Evolutionary conservation across 176 grass and related monocot genomes (phyloP), one percentile per base, ranked within the genome.

Genomic region (Paspalum vaginatum): DNA sequence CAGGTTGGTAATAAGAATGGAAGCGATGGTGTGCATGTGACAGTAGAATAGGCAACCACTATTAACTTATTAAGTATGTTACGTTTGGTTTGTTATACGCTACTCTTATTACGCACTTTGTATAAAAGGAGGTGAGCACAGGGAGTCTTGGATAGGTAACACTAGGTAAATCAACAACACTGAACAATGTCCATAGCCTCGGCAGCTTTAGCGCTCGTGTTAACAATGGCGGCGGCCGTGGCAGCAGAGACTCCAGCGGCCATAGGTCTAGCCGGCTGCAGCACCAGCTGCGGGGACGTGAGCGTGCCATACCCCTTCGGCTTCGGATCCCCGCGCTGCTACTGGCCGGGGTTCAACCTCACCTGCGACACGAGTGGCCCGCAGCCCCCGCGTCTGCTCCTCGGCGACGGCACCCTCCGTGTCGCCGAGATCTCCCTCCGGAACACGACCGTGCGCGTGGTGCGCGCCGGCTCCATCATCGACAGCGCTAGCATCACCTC

Each of bases 221-320:
- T 60, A 43, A 15, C 66, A 0, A 55, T 40, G 17, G 65, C 22
- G 22, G 49, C 22, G 22, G 39, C 42, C 7, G 72, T 14, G 4
- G 64, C 51, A 0, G 48, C 40, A 11, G 57, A 46, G n/a, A 1
- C 63, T 3, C 40, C 4, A 5, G 0, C 63, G 24, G 40, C 22
- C 11, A 22, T 75, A 41, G 72, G 72, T 21, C 51, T 44, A 1
- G 0, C 41, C 18, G 37, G 13, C 61, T 92, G 86, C 90, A 13
- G 5, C 64, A 13, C 60, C 40, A 76, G 16, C 22, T 92, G 90
- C 54, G 68, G 86, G 2, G 51, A 60, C 53, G 81, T 92, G 58
- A 60, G 13, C 9, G 81, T 92, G 60, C 44, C 80, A 0, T 86
- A 86, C 53, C 90, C 90, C 5, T 92, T 92, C 32, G 86, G 83